These are phyloP conservation scores for Tylopilus cervinicoccineus DNA, from an alignment of 768 basidiomycete genomes.

Conservation along the genomic window DNA sequence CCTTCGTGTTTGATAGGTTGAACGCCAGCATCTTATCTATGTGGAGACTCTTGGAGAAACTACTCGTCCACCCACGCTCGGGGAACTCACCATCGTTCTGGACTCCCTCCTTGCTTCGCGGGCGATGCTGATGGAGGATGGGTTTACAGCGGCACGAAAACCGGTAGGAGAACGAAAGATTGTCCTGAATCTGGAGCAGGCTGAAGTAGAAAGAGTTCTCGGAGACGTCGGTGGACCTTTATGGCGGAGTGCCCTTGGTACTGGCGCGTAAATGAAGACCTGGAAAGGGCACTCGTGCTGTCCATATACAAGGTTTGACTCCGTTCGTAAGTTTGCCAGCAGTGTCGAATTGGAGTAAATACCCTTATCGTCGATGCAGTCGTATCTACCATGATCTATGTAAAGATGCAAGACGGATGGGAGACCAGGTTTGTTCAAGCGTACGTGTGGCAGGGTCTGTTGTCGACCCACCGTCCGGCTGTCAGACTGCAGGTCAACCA, in stretches of 20 bases:
- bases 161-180: slow-evolving; percentile 63
- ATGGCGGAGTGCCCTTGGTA: slow-evolving; percentile 55
- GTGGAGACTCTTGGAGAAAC: slow-evolving; percentile 59
- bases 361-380: slow-evolving; percentile 33
- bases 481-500: slow-evolving; percentile 34
- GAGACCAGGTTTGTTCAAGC: slow-evolving; percentile 31
- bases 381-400: slow-evolving; percentile 12
- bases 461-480: background rate
- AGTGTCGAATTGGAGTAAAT: slow-evolving; percentile 28
- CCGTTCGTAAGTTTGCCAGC: slow-evolving; percentile 31
- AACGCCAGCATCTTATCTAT: slow-evolving; percentile 72
- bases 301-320: too few species aligned
- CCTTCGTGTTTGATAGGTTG: slow-evolving; percentile 43
- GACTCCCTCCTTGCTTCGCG: slow-evolving; percentile 75
- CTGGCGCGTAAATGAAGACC: slow-evolving; percentile 4
- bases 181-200: slow-evolving; percentile 77
- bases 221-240: slow-evolving; percentile 69
- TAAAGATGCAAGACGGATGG: slow-evolving; percentile 33
- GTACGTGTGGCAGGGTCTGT: background rate
- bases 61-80: slow-evolving; percentile 49
- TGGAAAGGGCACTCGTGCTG: background rate
- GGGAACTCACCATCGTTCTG: slow-evolving; percentile 66
- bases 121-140: slow-evolving; percentile 72
- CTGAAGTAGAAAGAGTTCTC: slow-evolving; percentile 81
- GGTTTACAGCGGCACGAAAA: slow-evolving; percentile 50